Evolutionary conservation across 305 asterid species (phyloP), one percentile per base, ranked within the genome.

Genomic region (Fraxinus ornus): DNA sequence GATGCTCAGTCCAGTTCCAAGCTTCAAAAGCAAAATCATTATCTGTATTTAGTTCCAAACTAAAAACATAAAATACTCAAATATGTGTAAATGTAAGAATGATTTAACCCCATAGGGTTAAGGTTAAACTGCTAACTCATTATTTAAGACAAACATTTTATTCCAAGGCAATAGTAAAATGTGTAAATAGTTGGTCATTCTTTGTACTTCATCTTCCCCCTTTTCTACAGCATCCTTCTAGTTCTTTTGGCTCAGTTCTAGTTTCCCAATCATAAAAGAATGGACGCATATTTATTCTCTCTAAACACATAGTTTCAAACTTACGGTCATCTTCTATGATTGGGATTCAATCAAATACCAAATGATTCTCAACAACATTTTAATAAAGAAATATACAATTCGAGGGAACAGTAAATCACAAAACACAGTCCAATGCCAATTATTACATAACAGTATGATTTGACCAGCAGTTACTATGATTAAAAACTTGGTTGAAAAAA

Each of bases 1-100:
- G 88, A 96, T 94, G 88, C 99, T 92, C 80, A 94, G 86, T 83
- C 99, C 98, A 83, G 99, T 96, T 78, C 99, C 99, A 72, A 96
- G 94, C 99, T 96, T 83, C 94, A 93, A 52, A 83, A 85, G 81
- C 30, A 86, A 86, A 66, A 86, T 21, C 37, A 78, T 35, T 57
- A 24, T 26, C 68, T 36, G 44, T 15, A 85, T 84, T 88, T 76
- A 86, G 89, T 87, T 83, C 78, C 71, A 57, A 78, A 49, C 28
- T 44, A 76, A 77, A 86, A 12, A 36, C 17, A 30, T 70, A 49
- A 24, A 76, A 64, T 21, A 35, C 44, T 80, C 32, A 33, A 71
- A 13, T 64, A 64, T 26, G 32, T 32, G 76, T 33, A 71, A 55
- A 80, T 68, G 82, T 44, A 73, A 83, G 79, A 79, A 13, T 19